Conservation (phyloP, 768 basidiomycete species). For the Roridomyces roridus region DNA sequence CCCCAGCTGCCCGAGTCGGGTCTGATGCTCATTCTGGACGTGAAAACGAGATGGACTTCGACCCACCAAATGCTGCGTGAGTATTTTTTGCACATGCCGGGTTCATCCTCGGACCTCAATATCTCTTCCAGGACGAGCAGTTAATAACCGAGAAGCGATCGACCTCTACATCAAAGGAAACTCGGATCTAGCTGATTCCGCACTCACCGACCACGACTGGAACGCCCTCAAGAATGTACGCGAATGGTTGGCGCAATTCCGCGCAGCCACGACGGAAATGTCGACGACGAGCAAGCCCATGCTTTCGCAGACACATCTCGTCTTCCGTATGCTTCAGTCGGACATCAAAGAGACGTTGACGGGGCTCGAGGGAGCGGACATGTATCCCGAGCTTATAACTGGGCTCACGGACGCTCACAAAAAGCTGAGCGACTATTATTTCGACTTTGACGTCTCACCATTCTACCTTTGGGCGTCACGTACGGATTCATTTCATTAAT, state of each 20-base stretch:
- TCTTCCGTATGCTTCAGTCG: not conserved
- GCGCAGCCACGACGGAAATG: conserved; percentile 38
- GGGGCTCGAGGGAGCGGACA: not conserved
- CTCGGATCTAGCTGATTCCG: conserved; percentile 24
- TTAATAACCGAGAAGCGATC: conserved; percentile 24
- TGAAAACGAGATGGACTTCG: conserved; percentile 39
- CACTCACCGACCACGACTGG: conserved; percentile 34
- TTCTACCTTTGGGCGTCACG: conserved; percentile 38
- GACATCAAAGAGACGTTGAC: not conserved
- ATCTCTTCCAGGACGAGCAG: conserved; percentile 29
- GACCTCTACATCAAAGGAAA: conserved; percentile 23
- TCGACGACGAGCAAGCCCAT: conserved; percentile 35
- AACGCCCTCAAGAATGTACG: conserved; percentile 26
- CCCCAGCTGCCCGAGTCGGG: not conserved
- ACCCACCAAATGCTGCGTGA: conserved; percentile 40
- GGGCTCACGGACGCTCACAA: conserved; percentile 34
- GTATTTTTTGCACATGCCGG: conserved; percentile 12
- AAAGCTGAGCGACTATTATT: conserved; percentile 41
- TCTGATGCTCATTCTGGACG: conserved; percentile 38
- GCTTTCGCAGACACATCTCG: conserved; percentile 32
- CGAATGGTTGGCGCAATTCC: conserved; percentile 35
- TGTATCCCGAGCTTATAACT: not conserved
- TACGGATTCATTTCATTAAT: conserved; percentile 23
- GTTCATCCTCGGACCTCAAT: no score
- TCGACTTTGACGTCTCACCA: conserved; percentile 36